These are phyloP conservation scores for Castanea mollissima DNA, from an alignment of 306 rosid genomes.

Conservation along the genomic window DNA sequence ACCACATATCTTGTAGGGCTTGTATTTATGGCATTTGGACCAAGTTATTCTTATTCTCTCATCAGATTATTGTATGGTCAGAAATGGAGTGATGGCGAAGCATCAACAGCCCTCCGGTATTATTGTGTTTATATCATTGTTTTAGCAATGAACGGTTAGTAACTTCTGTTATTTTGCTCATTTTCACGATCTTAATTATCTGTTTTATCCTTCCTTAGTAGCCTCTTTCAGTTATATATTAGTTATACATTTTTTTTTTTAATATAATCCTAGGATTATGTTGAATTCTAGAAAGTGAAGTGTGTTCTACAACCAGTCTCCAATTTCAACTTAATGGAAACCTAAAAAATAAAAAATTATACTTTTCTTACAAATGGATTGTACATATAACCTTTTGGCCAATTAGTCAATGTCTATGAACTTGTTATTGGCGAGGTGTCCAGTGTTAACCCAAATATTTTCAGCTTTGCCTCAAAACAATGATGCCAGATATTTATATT, in stretches of 20 bases:
- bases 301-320: not conserved
- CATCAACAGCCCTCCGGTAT: slow-evolving; percentile 75
- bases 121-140: slow-evolving; percentile 79
- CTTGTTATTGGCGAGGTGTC: not conserved
- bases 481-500: slow-evolving; percentile 1
- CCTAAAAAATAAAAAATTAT: not conserved
- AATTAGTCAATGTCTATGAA: not conserved
- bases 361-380: not conserved
- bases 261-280: not conserved
- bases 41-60: slow-evolving; percentile 88
- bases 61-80: slow-evolving; percentile 81
- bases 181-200: not conserved
- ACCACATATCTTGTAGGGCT: slow-evolving; percentile 58
- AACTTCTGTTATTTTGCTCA: slow-evolving; percentile 15
- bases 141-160: slow-evolving; percentile 96
- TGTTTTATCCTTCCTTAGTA: not conserved
- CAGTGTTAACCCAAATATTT: slow-evolving; percentile 13
- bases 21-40: slow-evolving; percentile 91
- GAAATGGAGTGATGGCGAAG: slow-evolving; percentile 98
- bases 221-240: not conserved
- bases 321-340: not conserved
- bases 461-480: not conserved
- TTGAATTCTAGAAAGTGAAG: not conserved
- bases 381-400: not conserved
- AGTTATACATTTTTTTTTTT: not conserved